Base-by-base conservation (phyloP, 1,139 yeast species). In the Schizosaccharomyces versatilis region DNA sequence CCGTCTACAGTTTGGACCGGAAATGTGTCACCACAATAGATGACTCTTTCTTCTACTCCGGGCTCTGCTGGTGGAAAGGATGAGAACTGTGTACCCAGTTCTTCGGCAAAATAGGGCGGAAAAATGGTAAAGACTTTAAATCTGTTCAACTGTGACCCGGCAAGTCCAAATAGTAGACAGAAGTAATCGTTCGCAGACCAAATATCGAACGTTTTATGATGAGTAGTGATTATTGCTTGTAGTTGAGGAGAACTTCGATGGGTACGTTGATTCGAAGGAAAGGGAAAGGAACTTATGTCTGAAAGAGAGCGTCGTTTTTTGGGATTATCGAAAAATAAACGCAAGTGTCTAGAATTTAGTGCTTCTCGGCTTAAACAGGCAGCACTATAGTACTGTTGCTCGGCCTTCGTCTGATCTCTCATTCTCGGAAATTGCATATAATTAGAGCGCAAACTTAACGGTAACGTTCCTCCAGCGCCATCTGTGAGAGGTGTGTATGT, bases 131-230 rank as follows among this genome's bases (percentile, higher is more conserved):
- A 72, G 49, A 88, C 71, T 0, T 84, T 76, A 55, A 81, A 67
- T 15, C 80, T 73, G 53, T 75, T 74, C 53, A 85, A 71, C 53
- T 81, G 79, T 39, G 71, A 71, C 62, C 80, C 78, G 58, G 84
- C 78, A 6, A 83, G 78, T 14, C 95, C 96, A 69, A 86, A 84
- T 71, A 84, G 79, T 59, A 85, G 72, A 63, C 94, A 84, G 0
- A 95, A 94, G 61, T 85, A 71, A 67, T 88, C 96, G 64, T 88
- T 88, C 8, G 94, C 88, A 7, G 94, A 88, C 61, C 78, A 77
- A 51, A 88, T 76, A 19, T 73, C 68, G 84, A 90, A 88, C 0
- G 96, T 95, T 52, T 75, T 73, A n/a, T 75, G 77, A 17, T 75
- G 69, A 10, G 78, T 79, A 48, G 93, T 83, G 0, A 95, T 84